Evolutionary conservation across 768 basidiomycete species (phyloP).

Genomic region (Lactarius deliciosus): DNA sequence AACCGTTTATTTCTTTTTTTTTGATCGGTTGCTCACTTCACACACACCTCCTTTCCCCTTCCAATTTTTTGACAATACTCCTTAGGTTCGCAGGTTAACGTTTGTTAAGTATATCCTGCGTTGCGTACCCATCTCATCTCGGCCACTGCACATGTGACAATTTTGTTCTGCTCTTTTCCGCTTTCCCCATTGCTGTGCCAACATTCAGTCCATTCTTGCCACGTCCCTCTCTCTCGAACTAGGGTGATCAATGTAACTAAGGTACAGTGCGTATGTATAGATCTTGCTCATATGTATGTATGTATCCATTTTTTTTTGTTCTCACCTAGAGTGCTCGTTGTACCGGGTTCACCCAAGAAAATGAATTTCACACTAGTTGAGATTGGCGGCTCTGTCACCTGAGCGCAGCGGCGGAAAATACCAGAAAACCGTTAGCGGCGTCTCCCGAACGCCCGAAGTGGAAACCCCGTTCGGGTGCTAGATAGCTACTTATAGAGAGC

Average conservation of each 20-base stretch:
- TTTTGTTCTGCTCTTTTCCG: background rate
- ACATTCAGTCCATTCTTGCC: slow-evolving; percentile 12
- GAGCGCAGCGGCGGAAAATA: slow-evolving; percentile 13
- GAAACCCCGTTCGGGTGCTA: slow-evolving; percentile 16
- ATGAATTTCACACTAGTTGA: background rate
- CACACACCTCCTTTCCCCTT: background rate
- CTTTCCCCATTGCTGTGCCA: slow-evolving; percentile 11
- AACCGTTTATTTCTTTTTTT: slow-evolving; percentile 9
- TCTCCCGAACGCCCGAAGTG: slow-evolving; percentile 15
- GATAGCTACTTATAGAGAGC: background rate
- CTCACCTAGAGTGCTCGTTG: slow-evolving; percentile 1
- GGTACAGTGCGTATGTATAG: slow-evolving; percentile 26
- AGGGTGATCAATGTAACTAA: slow-evolving; percentile 18
- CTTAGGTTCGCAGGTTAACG: slow-evolving; percentile 11
- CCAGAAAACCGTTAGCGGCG: slow-evolving; percentile 10
- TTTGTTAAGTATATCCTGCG: slow-evolving; percentile 9
- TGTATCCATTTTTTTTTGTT: slow-evolving; percentile 17
- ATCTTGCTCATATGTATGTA: slow-evolving; percentile 18
- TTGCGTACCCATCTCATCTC: slow-evolving; percentile 11
- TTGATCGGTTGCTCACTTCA: slow-evolving; percentile 6
- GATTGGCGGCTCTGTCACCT: background rate
- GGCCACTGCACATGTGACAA: slow-evolving; percentile 14
- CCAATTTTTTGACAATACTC: background rate
- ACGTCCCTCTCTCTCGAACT: background rate
- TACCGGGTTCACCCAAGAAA: slow-evolving; percentile 1